Evolutionary conservation across 495 filamentous ascomycete genomes (phyloP).

Genomic region (Podospora pseudocomata): DNA sequence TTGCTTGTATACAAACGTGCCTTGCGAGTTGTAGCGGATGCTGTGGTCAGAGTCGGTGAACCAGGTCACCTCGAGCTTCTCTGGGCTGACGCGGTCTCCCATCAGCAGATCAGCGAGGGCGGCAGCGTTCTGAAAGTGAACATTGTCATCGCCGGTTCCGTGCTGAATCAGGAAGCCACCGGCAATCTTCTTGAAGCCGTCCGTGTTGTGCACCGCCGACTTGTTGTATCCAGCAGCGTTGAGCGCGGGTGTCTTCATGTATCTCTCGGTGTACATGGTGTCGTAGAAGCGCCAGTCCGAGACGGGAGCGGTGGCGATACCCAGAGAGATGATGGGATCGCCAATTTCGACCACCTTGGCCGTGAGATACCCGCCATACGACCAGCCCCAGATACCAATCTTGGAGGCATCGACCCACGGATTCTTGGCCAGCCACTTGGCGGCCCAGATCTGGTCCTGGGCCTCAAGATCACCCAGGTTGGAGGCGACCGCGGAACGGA

Average conservation of each 20-base stretch:
- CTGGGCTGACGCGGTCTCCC: constrained; percentile 45
- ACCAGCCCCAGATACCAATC: constrained; percentile 59
- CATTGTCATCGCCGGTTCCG: constrained; percentile 58
- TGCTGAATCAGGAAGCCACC: constrained; percentile 54
- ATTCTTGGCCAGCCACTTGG: constrained; percentile 40
- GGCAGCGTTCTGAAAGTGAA: constrained; percentile 56
- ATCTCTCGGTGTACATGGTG: constrained; percentile 60
- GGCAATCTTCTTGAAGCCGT: constrained; percentile 50
- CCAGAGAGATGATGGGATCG: constrained; percentile 50
- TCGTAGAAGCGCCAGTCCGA: constrained; percentile 62
- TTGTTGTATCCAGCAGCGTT: constrained; percentile 50
- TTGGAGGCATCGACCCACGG: constrained; percentile 47
- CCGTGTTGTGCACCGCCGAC: constrained; percentile 41
- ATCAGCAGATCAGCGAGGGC: constrained; percentile 51
- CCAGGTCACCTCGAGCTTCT: constrained; percentile 49
- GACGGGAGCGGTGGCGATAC: constrained; percentile 52
- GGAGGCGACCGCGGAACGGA: constrained; percentile 44
- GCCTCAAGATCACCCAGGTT: constrained; percentile 54
- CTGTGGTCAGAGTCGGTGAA: constrained; percentile 56
- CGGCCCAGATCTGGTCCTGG: constrained; percentile 55
- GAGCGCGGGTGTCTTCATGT: constrained; percentile 53
- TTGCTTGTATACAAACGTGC: constrained; percentile 49
- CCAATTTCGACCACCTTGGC: constrained; percentile 53
- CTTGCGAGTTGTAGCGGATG: constrained; percentile 46
- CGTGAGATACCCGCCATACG: constrained; percentile 56